A percentile compares a stretch with the other conserved stretches of the same genome.
Conservation (phyloP, 192 early-diverging fungal species). For the Rhizophagus clarus region DNA sequence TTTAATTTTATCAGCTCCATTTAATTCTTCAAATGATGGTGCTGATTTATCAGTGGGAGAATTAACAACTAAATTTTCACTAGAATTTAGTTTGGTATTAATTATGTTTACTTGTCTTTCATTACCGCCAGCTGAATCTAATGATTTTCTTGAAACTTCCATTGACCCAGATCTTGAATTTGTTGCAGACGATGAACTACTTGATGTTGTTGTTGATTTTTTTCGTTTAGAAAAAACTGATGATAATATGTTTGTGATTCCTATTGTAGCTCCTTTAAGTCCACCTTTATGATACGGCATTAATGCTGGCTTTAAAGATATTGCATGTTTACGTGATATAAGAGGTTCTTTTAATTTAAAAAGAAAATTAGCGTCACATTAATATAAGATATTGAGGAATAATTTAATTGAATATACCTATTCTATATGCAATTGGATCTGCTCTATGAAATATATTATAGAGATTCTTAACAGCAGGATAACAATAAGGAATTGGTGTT, state of each 20-base stretch:
- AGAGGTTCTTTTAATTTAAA: conserved; percentile 55
- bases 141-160: conserved; percentile 3
- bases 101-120: not conserved
- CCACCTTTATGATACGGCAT: conserved; percentile 85
- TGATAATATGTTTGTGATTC: conserved; percentile 50
- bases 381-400: not conserved
- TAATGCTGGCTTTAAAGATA: conserved; percentile 63
- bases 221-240: not conserved
- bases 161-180: not conserved
- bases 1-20: conserved; percentile 41
- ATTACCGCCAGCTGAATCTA: conserved; percentile 5
- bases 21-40: conserved; percentile 18
- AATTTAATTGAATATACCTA: not conserved
- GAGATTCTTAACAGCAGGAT: conserved; percentile 69
- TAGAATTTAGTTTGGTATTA: not conserved
- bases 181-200: not conserved
- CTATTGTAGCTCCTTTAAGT: conserved; percentile 64
- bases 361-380: not conserved
- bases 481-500: conserved; percentile 42
- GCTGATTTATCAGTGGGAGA: not conserved
- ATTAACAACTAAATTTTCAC: not conserved
- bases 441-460: conserved; percentile 83
- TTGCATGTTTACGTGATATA: conserved; percentile 55
- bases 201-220: not conserved
- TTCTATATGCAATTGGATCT: conserved; percentile 67